Conservation (phyloP, 805 yeast species). For the Saturnispora zaruensis region DNA sequence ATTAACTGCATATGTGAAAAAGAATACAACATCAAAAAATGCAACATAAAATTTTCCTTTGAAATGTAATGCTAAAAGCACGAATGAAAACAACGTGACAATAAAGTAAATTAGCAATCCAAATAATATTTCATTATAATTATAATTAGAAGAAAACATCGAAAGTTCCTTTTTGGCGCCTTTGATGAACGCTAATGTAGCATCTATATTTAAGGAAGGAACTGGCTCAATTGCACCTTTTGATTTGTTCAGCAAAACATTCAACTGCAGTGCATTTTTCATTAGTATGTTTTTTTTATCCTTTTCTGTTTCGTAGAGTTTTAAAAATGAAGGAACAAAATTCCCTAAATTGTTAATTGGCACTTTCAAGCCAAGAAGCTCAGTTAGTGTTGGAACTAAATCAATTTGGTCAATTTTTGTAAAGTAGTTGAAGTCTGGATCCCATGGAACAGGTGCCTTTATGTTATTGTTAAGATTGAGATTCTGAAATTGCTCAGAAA, state of each 20-base stretch:
- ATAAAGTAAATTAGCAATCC: slow-evolving; percentile 32
- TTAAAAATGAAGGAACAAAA: slow-evolving; percentile 48
- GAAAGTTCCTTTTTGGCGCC: slow-evolving; percentile 44
- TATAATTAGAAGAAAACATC: slow-evolving; percentile 64
- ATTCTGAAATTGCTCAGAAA: slow-evolving; percentile 50
- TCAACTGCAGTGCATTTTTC: slow-evolving; percentile 53
- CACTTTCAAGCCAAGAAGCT: slow-evolving; percentile 53
- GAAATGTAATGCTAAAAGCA: slow-evolving; percentile 19
- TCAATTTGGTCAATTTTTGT: slow-evolving; percentile 55
- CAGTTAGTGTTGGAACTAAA: slow-evolving; percentile 60
- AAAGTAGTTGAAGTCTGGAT: slow-evolving; percentile 46
- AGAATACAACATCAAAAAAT: slow-evolving; percentile 24
- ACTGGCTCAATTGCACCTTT: slow-evolving; percentile 19
- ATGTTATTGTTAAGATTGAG: slow-evolving; percentile 16
- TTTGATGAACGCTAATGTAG: slow-evolving; percentile 30
- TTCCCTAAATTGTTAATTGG: slow-evolving; percentile 73
- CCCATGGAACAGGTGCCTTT: slow-evolving; percentile 32
- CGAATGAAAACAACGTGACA: slow-evolving; percentile 25
- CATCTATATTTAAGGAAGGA: slow-evolving; percentile 12
- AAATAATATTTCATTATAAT: slow-evolving; percentile 38
- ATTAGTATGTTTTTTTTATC: slow-evolving; percentile 32
- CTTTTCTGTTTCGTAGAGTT: slow-evolving; percentile 35
- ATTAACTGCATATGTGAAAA: slow-evolving; percentile 37
- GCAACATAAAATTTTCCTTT: slow-evolving; percentile 12
- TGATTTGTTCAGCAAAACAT: slow-evolving; percentile 37